A percentile compares a stretch with the other conserved stretches of the same genome.
Evolutionary conservation across 23 red algal genomes (phyloP).

Genomic region (Gracilaria domingensis): DNA sequence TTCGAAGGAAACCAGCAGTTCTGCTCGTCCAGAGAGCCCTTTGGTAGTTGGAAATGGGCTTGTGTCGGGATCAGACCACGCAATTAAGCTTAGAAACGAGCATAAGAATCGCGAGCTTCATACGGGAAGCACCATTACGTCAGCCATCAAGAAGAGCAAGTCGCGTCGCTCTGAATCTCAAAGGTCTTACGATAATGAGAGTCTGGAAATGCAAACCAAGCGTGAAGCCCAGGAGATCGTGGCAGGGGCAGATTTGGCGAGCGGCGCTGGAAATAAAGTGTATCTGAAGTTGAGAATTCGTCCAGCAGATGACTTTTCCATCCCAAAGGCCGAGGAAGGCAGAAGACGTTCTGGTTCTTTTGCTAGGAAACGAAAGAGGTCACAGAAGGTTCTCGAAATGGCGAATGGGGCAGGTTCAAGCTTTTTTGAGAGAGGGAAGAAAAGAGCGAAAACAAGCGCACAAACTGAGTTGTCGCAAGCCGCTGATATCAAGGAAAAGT

Average conservation of each 20-base stretch:
- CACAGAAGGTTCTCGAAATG: slow-evolving; percentile 36
- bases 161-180: neutral
- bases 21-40: neutral
- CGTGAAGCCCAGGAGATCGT: neutral
- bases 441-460: neutral
- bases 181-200: neutral
- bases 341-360: slow-evolving; percentile 1
- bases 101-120: neutral
- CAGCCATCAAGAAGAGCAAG: neutral
- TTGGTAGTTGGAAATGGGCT: neutral
- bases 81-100: neutral
- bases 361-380: slow-evolving; percentile 12
- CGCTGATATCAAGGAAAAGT: slow-evolving; percentile 2
- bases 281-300: slow-evolving; percentile 27
- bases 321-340: neutral
- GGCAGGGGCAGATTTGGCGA: neutral
- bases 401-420: slow-evolving; percentile 1
- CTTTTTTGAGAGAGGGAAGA: slow-evolving; percentile 20
- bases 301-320: neutral
- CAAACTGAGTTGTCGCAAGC: neutral
- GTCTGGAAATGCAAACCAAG: neutral
- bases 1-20: slow-evolving; percentile 7
- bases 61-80: neutral
- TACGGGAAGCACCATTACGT: neutral
- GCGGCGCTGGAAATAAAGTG: neutral